phyloP scores from a whole-genome alignment of 2,329 filamentous ascomycete species.

The Xylaria sp. region DNA sequence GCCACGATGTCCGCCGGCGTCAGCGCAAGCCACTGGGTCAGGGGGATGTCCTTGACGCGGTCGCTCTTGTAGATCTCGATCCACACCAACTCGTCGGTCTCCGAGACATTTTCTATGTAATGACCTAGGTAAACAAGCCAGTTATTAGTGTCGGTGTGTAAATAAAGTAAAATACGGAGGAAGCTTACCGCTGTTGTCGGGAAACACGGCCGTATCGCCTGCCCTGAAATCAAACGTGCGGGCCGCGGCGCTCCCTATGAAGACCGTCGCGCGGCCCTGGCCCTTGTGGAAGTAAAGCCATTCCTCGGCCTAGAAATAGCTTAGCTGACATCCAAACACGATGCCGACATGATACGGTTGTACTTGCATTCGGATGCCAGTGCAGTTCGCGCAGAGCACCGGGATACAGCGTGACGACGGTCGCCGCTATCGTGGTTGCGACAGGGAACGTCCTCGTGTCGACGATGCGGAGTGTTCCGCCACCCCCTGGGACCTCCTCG shows the following conservation, averaged over 20 bases:
- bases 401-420: conserved; percentile 65
- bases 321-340: background rate
- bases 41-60: conserved; percentile 65
- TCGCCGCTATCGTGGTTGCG: conserved; percentile 66
- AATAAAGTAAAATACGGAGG: background rate
- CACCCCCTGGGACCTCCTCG: conserved; percentile 61
- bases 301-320: conserved; percentile 58
- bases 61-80: conserved; percentile 72
- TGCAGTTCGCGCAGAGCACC: conserved; percentile 66
- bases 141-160: background rate
- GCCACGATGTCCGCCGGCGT: conserved; percentile 66
- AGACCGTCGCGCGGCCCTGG: conserved; percentile 63
- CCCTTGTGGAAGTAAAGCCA: conserved; percentile 73
- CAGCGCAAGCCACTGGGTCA: conserved; percentile 71
- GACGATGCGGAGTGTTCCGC: conserved; percentile 65
- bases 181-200: conserved; percentile 60
- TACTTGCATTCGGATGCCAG: conserved; percentile 68
- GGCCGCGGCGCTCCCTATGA: conserved; percentile 61
- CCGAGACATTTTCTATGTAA: conserved; percentile 67
- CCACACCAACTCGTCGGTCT: conserved; percentile 66
- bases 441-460: conserved; percentile 70
- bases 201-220: conserved; percentile 71
- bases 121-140: too few species aligned
- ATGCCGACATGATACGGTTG: background rate
- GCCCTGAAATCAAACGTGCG: conserved; percentile 69